Evolutionary conservation across 1,284 basidiomycete species (phyloP).

Genomic region (Ceratobasidium sp.): DNA sequence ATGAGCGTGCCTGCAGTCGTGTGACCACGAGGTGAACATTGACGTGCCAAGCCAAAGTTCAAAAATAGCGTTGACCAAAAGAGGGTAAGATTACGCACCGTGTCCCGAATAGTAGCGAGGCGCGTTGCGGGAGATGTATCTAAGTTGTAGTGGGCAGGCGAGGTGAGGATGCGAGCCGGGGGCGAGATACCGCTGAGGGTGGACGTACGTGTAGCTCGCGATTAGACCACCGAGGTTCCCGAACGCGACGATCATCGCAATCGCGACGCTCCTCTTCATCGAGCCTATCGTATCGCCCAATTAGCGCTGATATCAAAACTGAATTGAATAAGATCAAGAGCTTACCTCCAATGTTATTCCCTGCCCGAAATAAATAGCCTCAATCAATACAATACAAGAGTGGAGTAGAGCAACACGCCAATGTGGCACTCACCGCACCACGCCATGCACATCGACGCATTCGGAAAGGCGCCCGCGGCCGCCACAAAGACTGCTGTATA

Average conservation of each 20-base stretch:
- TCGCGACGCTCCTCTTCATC: conserved; percentile 53
- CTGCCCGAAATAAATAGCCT: neutral
- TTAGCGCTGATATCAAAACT: neutral
- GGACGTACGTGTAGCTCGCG: conserved; percentile 51
- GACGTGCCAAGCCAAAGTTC: neutral
- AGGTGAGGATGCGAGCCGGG: neutral
- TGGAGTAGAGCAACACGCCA: neutral
- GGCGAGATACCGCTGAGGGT: neutral
- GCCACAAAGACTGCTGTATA: conserved; percentile 55
- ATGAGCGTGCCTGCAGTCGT: conserved; percentile 23
- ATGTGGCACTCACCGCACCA: conserved; percentile 48
- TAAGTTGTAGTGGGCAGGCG: neutral
- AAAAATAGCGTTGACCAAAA: neutral
- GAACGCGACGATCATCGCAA: conserved; percentile 52
- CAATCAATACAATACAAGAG: neutral
- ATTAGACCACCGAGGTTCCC: conserved; percentile 53
- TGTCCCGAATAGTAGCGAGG: conserved; percentile 35
- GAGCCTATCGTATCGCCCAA: conserved; percentile 18
- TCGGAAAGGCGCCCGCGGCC: conserved; percentile 54
- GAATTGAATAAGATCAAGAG: neutral
- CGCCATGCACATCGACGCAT: conserved; percentile 53
- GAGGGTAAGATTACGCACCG: neutral
- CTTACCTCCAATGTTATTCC: conserved; percentile 53
- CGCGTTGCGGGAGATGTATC: conserved; percentile 36
- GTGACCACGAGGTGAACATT: neutral